phyloP scores from a whole-genome alignment of 495 filamentous ascomycete genomes.

The Penicillium pancosmium region DNA sequence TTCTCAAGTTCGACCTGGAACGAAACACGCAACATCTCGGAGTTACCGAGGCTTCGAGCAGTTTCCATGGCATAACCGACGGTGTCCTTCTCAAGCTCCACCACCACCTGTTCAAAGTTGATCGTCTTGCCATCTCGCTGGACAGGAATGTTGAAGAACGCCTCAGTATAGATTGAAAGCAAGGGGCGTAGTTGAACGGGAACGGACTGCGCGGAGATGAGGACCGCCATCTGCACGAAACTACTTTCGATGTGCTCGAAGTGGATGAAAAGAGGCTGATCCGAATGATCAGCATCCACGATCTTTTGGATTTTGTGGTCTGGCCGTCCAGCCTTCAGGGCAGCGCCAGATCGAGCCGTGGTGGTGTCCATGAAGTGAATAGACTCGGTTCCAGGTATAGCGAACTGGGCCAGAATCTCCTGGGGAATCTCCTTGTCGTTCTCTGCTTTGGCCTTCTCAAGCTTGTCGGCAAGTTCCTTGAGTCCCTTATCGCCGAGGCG shows the following conservation, averaged over 20 bases:
- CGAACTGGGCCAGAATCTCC: conserved; percentile 74
- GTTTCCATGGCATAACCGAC: conserved; percentile 74
- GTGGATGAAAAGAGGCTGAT: conserved; percentile 85
- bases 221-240: conserved; percentile 80
- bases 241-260: conserved; percentile 90
- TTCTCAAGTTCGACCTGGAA: conserved; percentile 88
- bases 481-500: conserved; percentile 67
- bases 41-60: conserved; percentile 67
- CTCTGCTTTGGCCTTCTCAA: conserved; percentile 77
- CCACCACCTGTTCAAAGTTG: conserved; percentile 89
- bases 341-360: conserved; percentile 83
- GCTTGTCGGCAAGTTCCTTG: conserved; percentile 68
- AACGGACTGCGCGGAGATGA: conserved; percentile 74
- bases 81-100: conserved; percentile 86
- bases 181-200: conserved; percentile 78
- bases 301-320: conserved; percentile 73
- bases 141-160: conserved; percentile 93
- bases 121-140: conserved; percentile 73
- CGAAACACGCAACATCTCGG: conserved; percentile 76
- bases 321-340: conserved; percentile 65
- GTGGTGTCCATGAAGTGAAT: conserved; percentile 92
- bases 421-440: conserved; percentile 82
- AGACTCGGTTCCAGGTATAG: conserved; percentile 79
- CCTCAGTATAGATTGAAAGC: conserved; percentile 79
- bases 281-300: conserved; percentile 68